Evolutionary conservation across 1,284 basidiomycete species (phyloP).

Genomic region (Rugiboletus extremiorientalis): DNA sequence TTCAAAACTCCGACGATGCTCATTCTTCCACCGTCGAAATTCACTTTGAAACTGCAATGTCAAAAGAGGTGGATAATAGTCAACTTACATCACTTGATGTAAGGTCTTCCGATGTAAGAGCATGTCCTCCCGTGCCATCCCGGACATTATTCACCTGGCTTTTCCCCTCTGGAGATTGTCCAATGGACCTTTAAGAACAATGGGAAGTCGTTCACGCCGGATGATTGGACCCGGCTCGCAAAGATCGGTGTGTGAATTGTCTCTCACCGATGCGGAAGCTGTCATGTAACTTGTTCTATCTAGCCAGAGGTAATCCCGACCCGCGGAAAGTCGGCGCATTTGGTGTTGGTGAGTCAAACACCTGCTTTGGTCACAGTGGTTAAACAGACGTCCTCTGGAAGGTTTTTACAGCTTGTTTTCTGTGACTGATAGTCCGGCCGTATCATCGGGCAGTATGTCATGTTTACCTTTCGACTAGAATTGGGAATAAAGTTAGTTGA

Average conservation of each 20-base stretch:
- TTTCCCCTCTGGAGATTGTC: conserved; percentile 45
- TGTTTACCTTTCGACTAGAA: neutral
- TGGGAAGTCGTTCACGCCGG: conserved; percentile 76
- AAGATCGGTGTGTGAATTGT: conserved; percentile 68
- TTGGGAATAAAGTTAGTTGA: neutral
- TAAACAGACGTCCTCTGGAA: conserved; percentile 22
- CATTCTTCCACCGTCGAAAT: conserved; percentile 82
- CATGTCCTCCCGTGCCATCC: conserved; percentile 3
- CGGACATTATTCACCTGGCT: conserved; percentile 12
- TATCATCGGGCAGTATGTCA: too few species aligned
- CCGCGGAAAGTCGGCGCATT: conserved; percentile 89
- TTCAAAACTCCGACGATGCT: conserved; percentile 96
- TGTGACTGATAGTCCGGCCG: too few species aligned
- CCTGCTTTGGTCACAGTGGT: neutral
- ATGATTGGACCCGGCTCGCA: conserved; percentile 88
- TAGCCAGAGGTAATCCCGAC: conserved; percentile 82
- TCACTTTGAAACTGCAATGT: conserved; percentile 69
- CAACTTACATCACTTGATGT: conserved; percentile 48
- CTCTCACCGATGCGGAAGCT: too few species aligned
- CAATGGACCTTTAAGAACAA: conserved; percentile 89
- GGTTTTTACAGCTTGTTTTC: conserved; percentile 51
- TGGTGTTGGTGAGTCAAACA: conserved; percentile 68
- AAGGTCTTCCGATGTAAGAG: conserved; percentile 51
- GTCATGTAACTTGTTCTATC: neutral
- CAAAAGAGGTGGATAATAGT: conserved; percentile 26